phyloP scores from a whole-genome alignment of 2,329 filamentous ascomycete genomes.

The Aspergillus pseudoviridinutans region DNA sequence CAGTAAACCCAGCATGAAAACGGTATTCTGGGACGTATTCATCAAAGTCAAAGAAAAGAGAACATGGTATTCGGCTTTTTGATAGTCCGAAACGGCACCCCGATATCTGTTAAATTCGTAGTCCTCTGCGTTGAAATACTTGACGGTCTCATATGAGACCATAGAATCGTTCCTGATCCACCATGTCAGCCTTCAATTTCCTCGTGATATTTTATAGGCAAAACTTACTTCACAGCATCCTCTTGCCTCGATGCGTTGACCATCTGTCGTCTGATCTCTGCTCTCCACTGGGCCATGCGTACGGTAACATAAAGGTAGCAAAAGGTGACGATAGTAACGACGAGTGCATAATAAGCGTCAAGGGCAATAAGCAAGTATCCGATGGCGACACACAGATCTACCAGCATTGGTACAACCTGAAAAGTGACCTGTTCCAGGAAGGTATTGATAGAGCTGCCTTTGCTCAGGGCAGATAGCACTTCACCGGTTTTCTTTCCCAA shows the following conservation, averaged over 20 bases:
- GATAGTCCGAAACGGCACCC: conserved; percentile 65
- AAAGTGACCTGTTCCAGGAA: conserved; percentile 97
- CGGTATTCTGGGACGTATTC: conserved; percentile 75
- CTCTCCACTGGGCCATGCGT: conserved; percentile 88
- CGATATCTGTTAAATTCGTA: conserved; percentile 75
- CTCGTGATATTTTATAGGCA: background rate
- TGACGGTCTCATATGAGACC: conserved; percentile 95
- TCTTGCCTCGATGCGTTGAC: conserved; percentile 92
- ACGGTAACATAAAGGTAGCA: conserved; percentile 97
- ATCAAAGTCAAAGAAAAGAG: conserved; percentile 72
- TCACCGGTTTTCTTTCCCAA: conserved; percentile 95
- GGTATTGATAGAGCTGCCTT: conserved; percentile 91
- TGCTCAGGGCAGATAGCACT: conserved; percentile 90
- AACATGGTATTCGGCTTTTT: conserved; percentile 71
- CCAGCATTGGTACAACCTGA: conserved; percentile 88
- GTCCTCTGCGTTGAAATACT: conserved; percentile 81
- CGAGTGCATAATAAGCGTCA: conserved; percentile 84
- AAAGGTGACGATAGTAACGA: conserved; percentile 86
- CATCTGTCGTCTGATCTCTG: conserved; percentile 87
- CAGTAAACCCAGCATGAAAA: conserved; percentile 74
- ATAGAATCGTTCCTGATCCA: conserved; percentile 77
- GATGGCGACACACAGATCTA: conserved; percentile 83
- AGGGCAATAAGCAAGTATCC: conserved; percentile 74
- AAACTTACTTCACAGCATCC: conserved; percentile 78
- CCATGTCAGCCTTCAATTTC: conserved; percentile 1